Conservation (phyloP, 2,329 filamentous ascomycete genomes). For the Colletotrichum godetiae region DNA sequence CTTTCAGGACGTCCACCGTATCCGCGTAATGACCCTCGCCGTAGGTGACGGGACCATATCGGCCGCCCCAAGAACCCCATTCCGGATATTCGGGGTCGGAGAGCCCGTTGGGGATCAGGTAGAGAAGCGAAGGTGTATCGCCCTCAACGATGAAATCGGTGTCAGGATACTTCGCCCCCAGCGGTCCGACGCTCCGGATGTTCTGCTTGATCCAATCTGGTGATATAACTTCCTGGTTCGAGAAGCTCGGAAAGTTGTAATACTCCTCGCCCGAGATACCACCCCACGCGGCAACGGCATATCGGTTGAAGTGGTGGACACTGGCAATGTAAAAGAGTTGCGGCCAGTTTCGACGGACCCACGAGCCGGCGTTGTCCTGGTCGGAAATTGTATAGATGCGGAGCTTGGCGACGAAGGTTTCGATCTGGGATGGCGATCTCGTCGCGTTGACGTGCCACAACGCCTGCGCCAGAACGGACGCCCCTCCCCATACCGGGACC, state of each 20-base stretch:
- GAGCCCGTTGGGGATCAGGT: conserved; percentile 54
- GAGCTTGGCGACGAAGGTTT: conserved; percentile 49
- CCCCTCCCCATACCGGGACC: conserved; percentile 61
- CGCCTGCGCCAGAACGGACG: conserved; percentile 59
- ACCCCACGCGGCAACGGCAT: conserved; percentile 59
- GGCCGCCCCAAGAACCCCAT: conserved; percentile 56
- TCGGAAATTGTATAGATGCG: conserved; percentile 63
- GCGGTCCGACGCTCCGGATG: conserved; percentile 57
- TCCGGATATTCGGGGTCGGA: conserved; percentile 49
- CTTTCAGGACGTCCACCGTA: conserved; percentile 47
- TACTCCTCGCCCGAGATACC: conserved; percentile 61
- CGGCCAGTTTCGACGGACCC: conserved; percentile 63
- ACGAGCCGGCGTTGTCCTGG: conserved; percentile 62
- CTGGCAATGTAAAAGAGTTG: conserved; percentile 61
- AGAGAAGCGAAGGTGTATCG: conserved; percentile 55
- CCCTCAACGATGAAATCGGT: conserved; percentile 59
- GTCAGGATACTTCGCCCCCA: conserved; percentile 53
- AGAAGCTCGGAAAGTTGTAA: conserved; percentile 59
- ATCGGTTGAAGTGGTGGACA: conserved; percentile 61
- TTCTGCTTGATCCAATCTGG: conserved; percentile 58
- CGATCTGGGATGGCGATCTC: conserved; percentile 43
- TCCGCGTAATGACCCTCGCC: conserved; percentile 44
- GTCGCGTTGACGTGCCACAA: conserved; percentile 52
- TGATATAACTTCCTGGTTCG: conserved; percentile 54
- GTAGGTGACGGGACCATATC: conserved; percentile 43